Percentiles rank a stretch among this genome's conserved stretches.
Evolutionary conservation across 805 yeast species (phyloP).

Genomic region (Blastobotrys peoriensis): DNA sequence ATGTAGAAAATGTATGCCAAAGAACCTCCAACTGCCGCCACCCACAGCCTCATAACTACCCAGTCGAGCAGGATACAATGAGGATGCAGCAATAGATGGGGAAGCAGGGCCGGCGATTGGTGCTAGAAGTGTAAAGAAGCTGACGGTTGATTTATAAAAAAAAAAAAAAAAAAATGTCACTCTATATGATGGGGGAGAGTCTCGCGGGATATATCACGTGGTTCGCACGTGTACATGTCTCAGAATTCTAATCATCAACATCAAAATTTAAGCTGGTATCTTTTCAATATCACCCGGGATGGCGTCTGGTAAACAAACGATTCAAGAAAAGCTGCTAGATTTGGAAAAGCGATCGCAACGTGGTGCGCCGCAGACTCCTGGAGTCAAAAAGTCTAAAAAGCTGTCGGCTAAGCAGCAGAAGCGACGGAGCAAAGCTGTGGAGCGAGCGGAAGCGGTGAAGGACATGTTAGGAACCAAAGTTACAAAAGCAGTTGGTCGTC

Average conservation of each 20-base stretch:
- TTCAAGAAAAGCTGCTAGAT: constrained; percentile 1
- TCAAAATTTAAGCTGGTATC: no score
- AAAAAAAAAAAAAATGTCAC: no score
- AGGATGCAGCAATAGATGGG: no score
- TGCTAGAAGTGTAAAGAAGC: no score
- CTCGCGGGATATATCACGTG: no score
- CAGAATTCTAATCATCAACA: no score
- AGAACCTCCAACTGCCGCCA: background rate
- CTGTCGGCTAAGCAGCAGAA: constrained; percentile 18
- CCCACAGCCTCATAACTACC: background rate
- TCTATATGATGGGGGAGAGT: no score
- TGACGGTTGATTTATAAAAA: no score
- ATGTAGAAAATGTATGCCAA: background rate
- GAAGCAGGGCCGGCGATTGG: no score
- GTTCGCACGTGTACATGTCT: no score
- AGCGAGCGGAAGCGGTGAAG: constrained; percentile 19
- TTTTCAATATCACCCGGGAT: no score
- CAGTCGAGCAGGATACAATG: no score
- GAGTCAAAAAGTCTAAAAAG: constrained; percentile 14
- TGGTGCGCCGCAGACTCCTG: background rate
- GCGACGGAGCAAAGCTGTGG: constrained; percentile 15
- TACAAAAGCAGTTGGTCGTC: constrained; percentile 22
- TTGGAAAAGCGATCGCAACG: constrained; percentile 2
- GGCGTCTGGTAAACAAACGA: constrained; percentile 3
- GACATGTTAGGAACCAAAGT: constrained; percentile 27